Evolutionary conservation across 257 asterid species (phyloP).

Genomic region (Parsonsia alboflavescens): DNA sequence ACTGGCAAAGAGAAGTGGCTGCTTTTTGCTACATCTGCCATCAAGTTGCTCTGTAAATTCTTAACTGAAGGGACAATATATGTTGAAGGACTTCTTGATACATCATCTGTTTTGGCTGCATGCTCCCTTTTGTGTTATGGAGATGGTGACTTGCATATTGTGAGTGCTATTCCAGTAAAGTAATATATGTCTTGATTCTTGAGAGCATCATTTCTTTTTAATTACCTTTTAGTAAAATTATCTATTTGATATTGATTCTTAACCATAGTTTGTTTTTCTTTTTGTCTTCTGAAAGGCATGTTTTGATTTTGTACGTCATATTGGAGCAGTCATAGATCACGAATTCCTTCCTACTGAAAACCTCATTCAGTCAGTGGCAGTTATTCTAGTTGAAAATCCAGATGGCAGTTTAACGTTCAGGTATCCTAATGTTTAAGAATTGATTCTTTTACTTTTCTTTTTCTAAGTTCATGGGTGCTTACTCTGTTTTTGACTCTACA

Average conservation of each 20-base stretch:
- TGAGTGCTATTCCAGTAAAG: slow-evolving; percentile 30
- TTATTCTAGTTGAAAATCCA: slow-evolving; percentile 51
- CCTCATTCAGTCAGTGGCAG: slow-evolving; percentile 50
- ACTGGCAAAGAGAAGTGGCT: slow-evolving; percentile 65
- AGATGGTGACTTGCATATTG: slow-evolving; percentile 85
- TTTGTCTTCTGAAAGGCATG: slow-evolving; percentile 54
- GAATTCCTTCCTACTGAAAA: slow-evolving; percentile 66
- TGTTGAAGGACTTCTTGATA: slow-evolving; percentile 78
- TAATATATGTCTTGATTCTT: slow-evolving; percentile 13
- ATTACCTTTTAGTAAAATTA: background rate
- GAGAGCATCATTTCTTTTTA: background rate
- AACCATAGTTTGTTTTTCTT: slow-evolving; percentile 33
- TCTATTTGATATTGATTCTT: slow-evolving; percentile 17
- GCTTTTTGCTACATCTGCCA: slow-evolving; percentile 65
- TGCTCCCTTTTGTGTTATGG: slow-evolving; percentile 73
- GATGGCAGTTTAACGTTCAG: slow-evolving; percentile 56
- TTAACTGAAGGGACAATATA: slow-evolving; percentile 83
- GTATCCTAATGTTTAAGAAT: slow-evolving; percentile 29
- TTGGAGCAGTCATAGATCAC: slow-evolving; percentile 55
- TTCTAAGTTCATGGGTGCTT: background rate
- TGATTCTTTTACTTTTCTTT: slow-evolving; percentile 5
- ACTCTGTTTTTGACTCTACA: background rate
- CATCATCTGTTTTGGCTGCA: slow-evolving; percentile 59
- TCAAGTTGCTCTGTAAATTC: slow-evolving; percentile 78
- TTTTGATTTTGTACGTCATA: slow-evolving; percentile 69